Evolutionary conservation across 768 basidiomycete genomes (phyloP).

Genomic region (Calocybe gangraenosa): DNA sequence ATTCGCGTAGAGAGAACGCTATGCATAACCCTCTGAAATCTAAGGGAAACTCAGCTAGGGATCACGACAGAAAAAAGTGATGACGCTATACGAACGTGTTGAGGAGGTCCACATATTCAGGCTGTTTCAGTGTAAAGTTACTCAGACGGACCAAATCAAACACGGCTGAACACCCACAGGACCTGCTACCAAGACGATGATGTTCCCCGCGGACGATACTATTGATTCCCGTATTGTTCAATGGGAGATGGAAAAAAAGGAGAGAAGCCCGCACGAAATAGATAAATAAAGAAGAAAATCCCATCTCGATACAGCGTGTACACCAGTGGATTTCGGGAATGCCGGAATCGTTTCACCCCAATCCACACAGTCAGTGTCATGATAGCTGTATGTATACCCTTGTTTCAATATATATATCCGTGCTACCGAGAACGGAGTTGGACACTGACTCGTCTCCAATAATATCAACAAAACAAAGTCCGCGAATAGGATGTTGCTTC

Average conservation of each 20-base stretch:
- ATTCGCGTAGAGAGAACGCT: conserved; percentile 18
- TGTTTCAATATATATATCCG: neutral
- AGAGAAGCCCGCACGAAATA: conserved; percentile 17
- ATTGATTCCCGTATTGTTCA: neutral
- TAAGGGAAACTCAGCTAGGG: neutral
- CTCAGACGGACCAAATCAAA: neutral
- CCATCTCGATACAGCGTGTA: conserved; percentile 21
- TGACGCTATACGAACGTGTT: conserved; percentile 10
- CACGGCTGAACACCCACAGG: conserved; percentile 9
- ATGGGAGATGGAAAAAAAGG: neutral
- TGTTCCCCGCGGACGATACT: conserved; percentile 12
- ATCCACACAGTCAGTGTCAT: conserved; percentile 21
- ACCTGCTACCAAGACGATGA: conserved; percentile 14
- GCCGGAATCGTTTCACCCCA: conserved; percentile 18
- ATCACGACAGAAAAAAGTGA: neutral
- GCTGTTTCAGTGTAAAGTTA: neutral
- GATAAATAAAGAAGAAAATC: conserved; percentile 19
- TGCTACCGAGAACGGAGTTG: too few relatives aligned
- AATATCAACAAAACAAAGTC: conserved; percentile 6
- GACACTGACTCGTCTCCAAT: conserved; percentile 4
- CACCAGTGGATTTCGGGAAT: conserved; percentile 17
- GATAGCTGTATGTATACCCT: conserved; percentile 13
- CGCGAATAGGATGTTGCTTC: conserved; percentile 5
- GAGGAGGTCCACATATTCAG: conserved; percentile 17
- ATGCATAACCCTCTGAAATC: conserved; percentile 22